Conservation (phyloP, 2,329 filamentous ascomycete genomes). For the Pseudomassariella vexata region DNA sequence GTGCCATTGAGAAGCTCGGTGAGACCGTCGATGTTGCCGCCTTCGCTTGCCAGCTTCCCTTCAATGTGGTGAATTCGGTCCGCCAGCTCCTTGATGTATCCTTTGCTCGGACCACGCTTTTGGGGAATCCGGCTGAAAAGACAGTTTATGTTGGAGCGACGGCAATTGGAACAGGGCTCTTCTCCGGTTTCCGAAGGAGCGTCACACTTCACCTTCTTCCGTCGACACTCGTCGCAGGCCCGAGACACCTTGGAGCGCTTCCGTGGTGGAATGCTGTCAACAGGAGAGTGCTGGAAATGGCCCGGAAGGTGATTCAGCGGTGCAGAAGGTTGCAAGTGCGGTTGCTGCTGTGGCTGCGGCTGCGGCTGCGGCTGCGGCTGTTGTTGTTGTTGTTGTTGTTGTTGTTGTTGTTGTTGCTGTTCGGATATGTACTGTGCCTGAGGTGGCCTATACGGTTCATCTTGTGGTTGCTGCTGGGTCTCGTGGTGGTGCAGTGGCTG, state of each 20-base stretch:
- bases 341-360: slow-evolving; percentile 21
- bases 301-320: slow-evolving; percentile 22
- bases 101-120: slow-evolving; percentile 86
- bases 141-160: slow-evolving; percentile 68
- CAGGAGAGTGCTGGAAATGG: slow-evolving; percentile 19
- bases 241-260: slow-evolving; percentile 84
- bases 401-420: slow-evolving; percentile 13
- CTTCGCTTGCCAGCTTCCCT: slow-evolving; percentile 60
- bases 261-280: slow-evolving; percentile 57
- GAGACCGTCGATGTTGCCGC: slow-evolving; percentile 37
- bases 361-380: slow-evolving; percentile 16
- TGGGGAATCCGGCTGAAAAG: slow-evolving; percentile 83
- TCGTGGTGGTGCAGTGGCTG: slow-evolving; percentile 2
- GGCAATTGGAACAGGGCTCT: slow-evolving; percentile 75
- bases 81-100: slow-evolving; percentile 90
- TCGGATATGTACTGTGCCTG: too few relatives aligned
- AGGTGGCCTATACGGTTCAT: too few relatives aligned
- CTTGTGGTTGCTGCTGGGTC: slow-evolving; percentile 6
- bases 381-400: slow-evolving; percentile 14
- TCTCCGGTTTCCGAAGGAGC: slow-evolving; percentile 68
- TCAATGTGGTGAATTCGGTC: slow-evolving; percentile 80
- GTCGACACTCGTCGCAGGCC: slow-evolving; percentile 82
- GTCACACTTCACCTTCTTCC: slow-evolving; percentile 89
- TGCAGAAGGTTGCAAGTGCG: slow-evolving; percentile 20
- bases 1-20: slow-evolving; percentile 28